Conservation (phyloP, 164 flowering plant genomes). For the Aristolochia californica region DNA sequence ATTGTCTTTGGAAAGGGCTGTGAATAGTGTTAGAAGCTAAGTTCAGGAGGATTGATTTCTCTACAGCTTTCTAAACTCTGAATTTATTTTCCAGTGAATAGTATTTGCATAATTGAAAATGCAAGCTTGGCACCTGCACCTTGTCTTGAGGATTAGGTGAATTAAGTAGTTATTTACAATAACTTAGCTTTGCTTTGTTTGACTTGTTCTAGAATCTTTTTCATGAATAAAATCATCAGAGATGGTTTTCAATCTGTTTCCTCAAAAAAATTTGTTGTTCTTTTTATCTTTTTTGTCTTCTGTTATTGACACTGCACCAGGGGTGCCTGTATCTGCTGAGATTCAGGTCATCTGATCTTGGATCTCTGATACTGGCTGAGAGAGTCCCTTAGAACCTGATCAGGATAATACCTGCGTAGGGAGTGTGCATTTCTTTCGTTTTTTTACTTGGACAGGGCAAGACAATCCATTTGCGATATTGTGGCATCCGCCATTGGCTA, state of each 20-base stretch:
- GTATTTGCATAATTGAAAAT: no score
- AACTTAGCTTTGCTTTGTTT: neutral
- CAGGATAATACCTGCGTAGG: slow-evolving; percentile 99
- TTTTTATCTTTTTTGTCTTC: neutral
- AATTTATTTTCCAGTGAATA: no score
- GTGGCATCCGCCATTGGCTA: slow-evolving; percentile 6
- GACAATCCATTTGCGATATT: slow-evolving; percentile 21
- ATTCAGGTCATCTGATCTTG: slow-evolving; percentile 19
- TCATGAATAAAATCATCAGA: neutral
- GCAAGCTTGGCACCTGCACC: no score
- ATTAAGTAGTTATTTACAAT: no score
- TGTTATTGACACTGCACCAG: slow-evolving; percentile 69
- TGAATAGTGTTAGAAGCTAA: no score
- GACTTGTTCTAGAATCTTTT: neutral
- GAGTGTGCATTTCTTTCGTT: slow-evolving; percentile 75
- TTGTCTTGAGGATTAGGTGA: no score
- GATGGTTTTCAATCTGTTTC: neutral
- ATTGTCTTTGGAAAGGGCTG: no score
- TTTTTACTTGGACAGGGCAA: slow-evolving; percentile 39
- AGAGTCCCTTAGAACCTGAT: slow-evolving; percentile 99
- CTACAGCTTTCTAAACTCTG: no score
- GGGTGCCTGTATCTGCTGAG: slow-evolving; percentile 77
- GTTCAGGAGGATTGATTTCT: no score
- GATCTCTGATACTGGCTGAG: slow-evolving; percentile 64
- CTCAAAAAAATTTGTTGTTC: no score